These are phyloP conservation scores for Phialocephala sp. DNA, from an alignment of 2,329 filamentous ascomycete species.

Conservation along the genomic window DNA sequence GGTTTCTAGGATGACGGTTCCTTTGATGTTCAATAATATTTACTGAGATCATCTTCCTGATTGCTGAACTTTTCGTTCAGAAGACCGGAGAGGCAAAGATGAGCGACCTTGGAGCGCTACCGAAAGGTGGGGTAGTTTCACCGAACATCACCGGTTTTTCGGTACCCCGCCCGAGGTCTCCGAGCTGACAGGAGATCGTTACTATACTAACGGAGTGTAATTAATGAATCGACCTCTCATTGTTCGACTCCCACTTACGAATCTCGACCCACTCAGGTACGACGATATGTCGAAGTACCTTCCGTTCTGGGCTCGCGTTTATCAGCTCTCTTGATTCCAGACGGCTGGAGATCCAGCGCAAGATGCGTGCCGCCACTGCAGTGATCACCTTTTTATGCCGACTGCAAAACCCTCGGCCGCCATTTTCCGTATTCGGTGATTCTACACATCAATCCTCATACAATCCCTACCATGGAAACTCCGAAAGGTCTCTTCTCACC, in stretches of 20 bases:
- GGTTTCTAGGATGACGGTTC: not conserved
- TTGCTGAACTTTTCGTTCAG: not conserved
- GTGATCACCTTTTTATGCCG: no score
- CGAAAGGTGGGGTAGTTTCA: not conserved
- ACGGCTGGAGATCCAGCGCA: not conserved
- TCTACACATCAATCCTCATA: not conserved
- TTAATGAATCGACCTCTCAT: not conserved
- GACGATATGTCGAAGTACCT: not conserved
- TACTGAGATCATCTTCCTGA: not conserved
- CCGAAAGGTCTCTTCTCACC: constrained; percentile 71
- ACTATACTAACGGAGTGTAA: not conserved
- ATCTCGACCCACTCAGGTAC: not conserved
- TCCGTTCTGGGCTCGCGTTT: not conserved
- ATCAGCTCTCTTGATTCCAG: not conserved
- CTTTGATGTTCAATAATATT: not conserved
- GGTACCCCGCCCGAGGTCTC: not conserved
- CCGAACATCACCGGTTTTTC: not conserved
- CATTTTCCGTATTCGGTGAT: not conserved
- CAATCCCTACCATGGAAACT: constrained; percentile 11
- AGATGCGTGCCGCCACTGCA: no score
- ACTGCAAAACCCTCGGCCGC: not conserved
- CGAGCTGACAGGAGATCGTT: not conserved
- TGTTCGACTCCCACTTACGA: not conserved
- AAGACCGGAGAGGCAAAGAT: not conserved
- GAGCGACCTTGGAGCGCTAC: not conserved